Evolutionary conservation across 1,139 yeast genomes (phyloP), one percentile per base, ranked within the genome.

Genomic region (Yamadazyma mexicana): DNA sequence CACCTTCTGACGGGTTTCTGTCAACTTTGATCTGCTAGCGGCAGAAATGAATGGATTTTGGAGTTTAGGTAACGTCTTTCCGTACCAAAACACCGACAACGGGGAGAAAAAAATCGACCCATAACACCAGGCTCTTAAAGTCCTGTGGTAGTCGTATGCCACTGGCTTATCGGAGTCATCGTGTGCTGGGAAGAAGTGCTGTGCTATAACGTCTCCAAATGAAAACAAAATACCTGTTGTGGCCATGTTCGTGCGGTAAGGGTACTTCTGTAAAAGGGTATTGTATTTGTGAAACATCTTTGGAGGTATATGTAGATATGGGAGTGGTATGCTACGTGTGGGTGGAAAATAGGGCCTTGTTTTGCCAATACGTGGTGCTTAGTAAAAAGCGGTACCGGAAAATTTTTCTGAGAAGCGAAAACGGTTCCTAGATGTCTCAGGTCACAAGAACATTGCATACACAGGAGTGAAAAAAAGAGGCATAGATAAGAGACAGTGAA

Each of bases 51-150:
- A 65, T 5, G 79, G 80, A 44, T 67, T 70, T 38, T 62, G 65
- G 9, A 83, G 56, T 27, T 54, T 62, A 26, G 84, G 79, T 17
- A 87, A 62, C 9, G 79, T 62, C 34, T 61, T 66, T 14, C 75
- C 75, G 56, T 83, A 87, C 87, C 94, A 85, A 41, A 68, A 66
- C 40, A 79, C 82, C 17, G 87, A 87, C 31, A 87, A 63, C 11
- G 95, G 91, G 0, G 92, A 83, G 57, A 88, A 88, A 35, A 88
- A 67, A n/a, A 77, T 51, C 0, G 87, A 75, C 1, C 97, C 97
- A 55, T 87, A 89, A 6, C 77, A 51, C 42, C 78, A 69, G 4
- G 95, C 87, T 41, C 96, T 66, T 3, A 72, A 44, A 0, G 89
- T 82, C 41, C 96, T 64, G 10, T 34, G 39, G 31, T 38, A 40